Evolutionary conservation across 148 eudicot species (phyloP).

Genomic region (Diospyros kaki): DNA sequence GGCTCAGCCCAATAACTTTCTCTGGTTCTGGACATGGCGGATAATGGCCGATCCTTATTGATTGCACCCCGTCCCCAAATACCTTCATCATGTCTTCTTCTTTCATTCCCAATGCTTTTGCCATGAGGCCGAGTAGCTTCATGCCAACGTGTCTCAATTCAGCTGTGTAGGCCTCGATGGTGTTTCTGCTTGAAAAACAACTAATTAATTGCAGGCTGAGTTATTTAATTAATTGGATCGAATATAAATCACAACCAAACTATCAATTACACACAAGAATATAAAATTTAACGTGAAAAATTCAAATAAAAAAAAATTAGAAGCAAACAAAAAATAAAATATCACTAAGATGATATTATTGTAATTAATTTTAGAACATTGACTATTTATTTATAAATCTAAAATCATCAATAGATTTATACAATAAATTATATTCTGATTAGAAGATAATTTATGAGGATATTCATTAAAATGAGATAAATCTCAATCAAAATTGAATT

Average conservation of each 20-base stretch:
- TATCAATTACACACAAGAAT: too few relatives aligned
- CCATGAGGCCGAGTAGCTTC: slow-evolving; percentile 9
- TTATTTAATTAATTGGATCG: background rate
- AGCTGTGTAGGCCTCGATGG: slow-evolving; percentile 14
- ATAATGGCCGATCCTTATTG: slow-evolving; percentile 21
- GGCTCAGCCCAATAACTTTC: slow-evolving; percentile 12
- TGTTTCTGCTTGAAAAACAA: slow-evolving; percentile 8
- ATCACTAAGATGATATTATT: too few relatives aligned
- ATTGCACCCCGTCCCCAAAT: slow-evolving; percentile 20
- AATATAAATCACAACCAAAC: too few relatives aligned
- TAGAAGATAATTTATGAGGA: too few relatives aligned
- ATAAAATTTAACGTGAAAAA: too few relatives aligned
- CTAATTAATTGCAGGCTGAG: background rate
- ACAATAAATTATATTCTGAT: too few relatives aligned
- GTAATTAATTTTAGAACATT: background rate
- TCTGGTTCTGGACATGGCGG: slow-evolving; percentile 20
- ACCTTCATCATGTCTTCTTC: slow-evolving; percentile 13
- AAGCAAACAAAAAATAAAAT: too few relatives aligned
- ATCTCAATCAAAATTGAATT: too few relatives aligned
- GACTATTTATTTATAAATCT: too few relatives aligned
- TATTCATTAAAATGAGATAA: too few relatives aligned
- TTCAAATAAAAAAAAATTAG: too few relatives aligned
- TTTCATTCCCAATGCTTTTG: slow-evolving; percentile 15
- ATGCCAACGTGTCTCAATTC: slow-evolving; percentile 19
- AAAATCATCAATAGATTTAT: too few relatives aligned